Percentiles rank a stretch among this genome's conserved stretches.
These are phyloP conservation scores for Capronia epimyces DNA, from an alignment of 2,329 filamentous ascomycete genomes.

Conservation along the genomic window DNA sequence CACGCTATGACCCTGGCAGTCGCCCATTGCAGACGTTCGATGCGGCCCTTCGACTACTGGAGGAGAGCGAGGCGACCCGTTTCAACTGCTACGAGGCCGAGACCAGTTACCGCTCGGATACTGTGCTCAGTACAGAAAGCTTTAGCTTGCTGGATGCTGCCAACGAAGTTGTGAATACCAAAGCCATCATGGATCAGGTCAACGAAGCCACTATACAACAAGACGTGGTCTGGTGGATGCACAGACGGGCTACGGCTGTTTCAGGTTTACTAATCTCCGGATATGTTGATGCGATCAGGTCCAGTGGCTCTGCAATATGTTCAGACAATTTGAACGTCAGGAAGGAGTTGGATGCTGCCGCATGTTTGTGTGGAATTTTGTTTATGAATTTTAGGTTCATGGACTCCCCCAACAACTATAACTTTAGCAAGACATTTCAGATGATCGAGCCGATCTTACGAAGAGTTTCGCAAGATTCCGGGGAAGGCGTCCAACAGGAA, in stretches of 20 bases:
- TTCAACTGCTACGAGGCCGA: not conserved
- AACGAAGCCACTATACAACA: constrained; percentile 4
- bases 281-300: constrained; percentile 8
- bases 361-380: constrained; percentile 11
- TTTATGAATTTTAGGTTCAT: constrained; percentile 15
- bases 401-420: constrained; percentile 14
- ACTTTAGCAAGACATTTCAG: constrained; percentile 14
- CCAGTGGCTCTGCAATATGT: not conserved
- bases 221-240: constrained; percentile 12
- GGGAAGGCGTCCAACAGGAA: not conserved
- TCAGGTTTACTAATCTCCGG: constrained; percentile 5
- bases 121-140: constrained; percentile 1
- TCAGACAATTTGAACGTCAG: not conserved
- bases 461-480: not conserved
- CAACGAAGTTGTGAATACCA: constrained; percentile 12
- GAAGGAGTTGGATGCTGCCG: constrained; percentile 1
- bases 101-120: not conserved
- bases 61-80: not conserved
- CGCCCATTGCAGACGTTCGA: constrained; percentile 5
- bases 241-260: constrained; percentile 10
- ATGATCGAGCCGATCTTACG: constrained; percentile 10
- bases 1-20: constrained; percentile 11
- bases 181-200: constrained; percentile 9
- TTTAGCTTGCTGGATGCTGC: constrained; percentile 4
- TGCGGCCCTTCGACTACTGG: not conserved